Evolutionary conservation across 805 yeast species (phyloP).

Genomic region (Spathaspora arborariae): DNA sequence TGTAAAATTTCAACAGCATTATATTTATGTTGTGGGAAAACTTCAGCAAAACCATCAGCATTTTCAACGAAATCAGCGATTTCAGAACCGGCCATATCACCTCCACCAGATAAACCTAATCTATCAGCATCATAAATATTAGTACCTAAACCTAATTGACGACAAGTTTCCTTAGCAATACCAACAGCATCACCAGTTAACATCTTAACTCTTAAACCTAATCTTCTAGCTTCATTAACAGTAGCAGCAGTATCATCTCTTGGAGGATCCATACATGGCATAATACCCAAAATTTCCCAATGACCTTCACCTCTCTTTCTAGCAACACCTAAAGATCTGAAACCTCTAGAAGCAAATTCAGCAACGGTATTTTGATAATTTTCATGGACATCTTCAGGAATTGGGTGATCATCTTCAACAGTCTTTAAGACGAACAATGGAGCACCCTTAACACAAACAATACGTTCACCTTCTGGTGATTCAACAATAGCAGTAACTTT

Average conservation of each 20-base stretch:
- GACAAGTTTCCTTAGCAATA: slow-evolving; percentile 97
- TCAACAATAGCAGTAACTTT: slow-evolving; percentile 93
- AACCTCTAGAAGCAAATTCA: slow-evolving; percentile 97
- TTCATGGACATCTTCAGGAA: slow-evolving; percentile 89
- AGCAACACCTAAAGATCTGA: slow-evolving; percentile 98
- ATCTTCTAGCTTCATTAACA: slow-evolving; percentile 82
- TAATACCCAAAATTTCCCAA: slow-evolving; percentile 96
- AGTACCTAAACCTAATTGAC: slow-evolving; percentile 95
- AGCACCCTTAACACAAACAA: slow-evolving; percentile 96
- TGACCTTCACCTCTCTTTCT: slow-evolving; percentile 98
- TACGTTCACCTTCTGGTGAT: slow-evolving; percentile 94
- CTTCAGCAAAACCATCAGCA: slow-evolving; percentile 98
- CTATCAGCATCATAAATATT: slow-evolving; percentile 96
- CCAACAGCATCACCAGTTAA: slow-evolving; percentile 99
- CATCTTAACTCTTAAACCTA: slow-evolving; percentile 96
- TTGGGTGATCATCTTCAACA: slow-evolving; percentile 95
- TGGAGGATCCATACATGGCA: slow-evolving; percentile 99
- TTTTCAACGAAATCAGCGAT: slow-evolving; percentile 96
- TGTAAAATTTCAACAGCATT: slow-evolving; percentile 93
- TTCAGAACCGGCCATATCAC: slow-evolving; percentile 96
- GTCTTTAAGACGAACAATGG: slow-evolving; percentile 95
- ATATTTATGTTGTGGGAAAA: slow-evolving; percentile 97
- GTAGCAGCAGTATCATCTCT: slow-evolving; percentile 97
- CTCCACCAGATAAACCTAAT: slow-evolving; percentile 91
- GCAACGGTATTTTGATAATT: slow-evolving; percentile 96